Conservation (phyloP, 345 rosid species). For the Gossypium ekmanianum region DNA sequence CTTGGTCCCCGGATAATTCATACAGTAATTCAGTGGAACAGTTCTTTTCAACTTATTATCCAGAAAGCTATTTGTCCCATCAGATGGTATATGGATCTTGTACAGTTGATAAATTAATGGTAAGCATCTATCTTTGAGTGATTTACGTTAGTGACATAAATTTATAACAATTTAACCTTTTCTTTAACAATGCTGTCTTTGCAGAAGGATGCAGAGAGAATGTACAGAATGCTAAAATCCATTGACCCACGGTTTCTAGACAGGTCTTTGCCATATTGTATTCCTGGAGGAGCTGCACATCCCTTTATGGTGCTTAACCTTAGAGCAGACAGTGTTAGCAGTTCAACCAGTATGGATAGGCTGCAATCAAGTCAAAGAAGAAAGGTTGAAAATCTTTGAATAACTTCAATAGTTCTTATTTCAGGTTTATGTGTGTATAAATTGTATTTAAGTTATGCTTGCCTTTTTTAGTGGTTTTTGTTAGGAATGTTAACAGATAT, state of each 20-base stretch:
- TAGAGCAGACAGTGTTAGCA: slow-evolving; percentile 29
- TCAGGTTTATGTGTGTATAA: not conserved
- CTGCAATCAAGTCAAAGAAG: slow-evolving; percentile 35
- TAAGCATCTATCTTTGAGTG: slow-evolving; percentile 27
- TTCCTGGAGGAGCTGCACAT: slow-evolving; percentile 46
- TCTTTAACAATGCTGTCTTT: slow-evolving; percentile 16
- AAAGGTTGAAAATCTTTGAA: slow-evolving; percentile 43
- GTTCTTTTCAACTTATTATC: slow-evolving; percentile 66
- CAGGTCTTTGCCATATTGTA: slow-evolving; percentile 38
- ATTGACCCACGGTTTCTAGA: slow-evolving; percentile 31
- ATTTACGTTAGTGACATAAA: slow-evolving; percentile 2
- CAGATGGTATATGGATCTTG: slow-evolving; percentile 72
- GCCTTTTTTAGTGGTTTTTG: not conserved
- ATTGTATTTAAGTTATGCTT: not conserved
- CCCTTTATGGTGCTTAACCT: slow-evolving; percentile 53
- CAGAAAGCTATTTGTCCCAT: slow-evolving; percentile 74
- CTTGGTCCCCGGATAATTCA: slow-evolving; percentile 54
- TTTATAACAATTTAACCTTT: not conserved
- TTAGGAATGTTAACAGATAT: slow-evolving; percentile 14
- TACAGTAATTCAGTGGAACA: slow-evolving; percentile 62
- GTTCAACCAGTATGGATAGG: slow-evolving; percentile 29
- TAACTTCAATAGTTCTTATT: slow-evolving; percentile 17
- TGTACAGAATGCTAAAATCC: slow-evolving; percentile 45
- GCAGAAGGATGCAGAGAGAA: slow-evolving; percentile 70
- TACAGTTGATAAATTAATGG: slow-evolving; percentile 68